Evolutionary conservation across 371 early-diverging fungal genomes (phyloP).

Genomic region (Mucor indicus): DNA sequence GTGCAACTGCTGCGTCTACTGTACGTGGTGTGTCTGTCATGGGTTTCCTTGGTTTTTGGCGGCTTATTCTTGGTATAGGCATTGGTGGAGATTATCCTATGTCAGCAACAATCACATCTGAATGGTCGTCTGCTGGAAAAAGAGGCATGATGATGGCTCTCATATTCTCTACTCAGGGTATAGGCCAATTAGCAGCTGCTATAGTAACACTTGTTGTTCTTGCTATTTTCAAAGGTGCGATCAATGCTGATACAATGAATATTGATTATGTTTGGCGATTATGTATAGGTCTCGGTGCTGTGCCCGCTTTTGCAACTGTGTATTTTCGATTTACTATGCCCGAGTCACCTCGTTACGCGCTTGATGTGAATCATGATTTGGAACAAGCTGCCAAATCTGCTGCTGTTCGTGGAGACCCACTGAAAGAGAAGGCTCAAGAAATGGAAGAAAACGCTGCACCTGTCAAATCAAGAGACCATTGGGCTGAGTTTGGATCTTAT

Average conservation of each 20-base stretch:
- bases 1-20: slow-evolving; percentile 46
- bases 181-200: slow-evolving; percentile 72
- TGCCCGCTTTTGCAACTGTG: slow-evolving; percentile 59
- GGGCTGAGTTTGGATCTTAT: slow-evolving; percentile 44
- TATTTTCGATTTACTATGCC: slow-evolving; percentile 85
- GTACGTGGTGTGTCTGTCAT: slow-evolving; percentile 12
- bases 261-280: slow-evolving; percentile 85
- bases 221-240: slow-evolving; percentile 51
- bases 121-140: slow-evolving; percentile 72
- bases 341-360: slow-evolving; percentile 82
- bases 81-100: slow-evolving; percentile 82
- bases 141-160: slow-evolving; percentile 85
- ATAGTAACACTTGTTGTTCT: slow-evolving; percentile 61
- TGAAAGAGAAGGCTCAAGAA: slow-evolving; percentile 6
- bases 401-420: slow-evolving; percentile 17
- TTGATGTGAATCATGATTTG: slow-evolving; percentile 66
- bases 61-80: slow-evolving; percentile 75
- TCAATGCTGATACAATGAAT: slow-evolving; percentile 47
- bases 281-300: slow-evolving; percentile 65
- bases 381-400: slow-evolving; percentile 49
- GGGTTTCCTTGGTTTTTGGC: slow-evolving; percentile 67
- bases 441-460: slow-evolving; percentile 11
- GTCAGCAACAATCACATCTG: slow-evolving; percentile 80
- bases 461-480: slow-evolving; percentile 6
- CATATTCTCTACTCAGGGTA: slow-evolving; percentile 87